Percentiles rank a stretch among this genome's conserved stretches.
Conservation (phyloP, 202 grass and related monocot genomes). For the Brachypodium distachyon region DNA sequence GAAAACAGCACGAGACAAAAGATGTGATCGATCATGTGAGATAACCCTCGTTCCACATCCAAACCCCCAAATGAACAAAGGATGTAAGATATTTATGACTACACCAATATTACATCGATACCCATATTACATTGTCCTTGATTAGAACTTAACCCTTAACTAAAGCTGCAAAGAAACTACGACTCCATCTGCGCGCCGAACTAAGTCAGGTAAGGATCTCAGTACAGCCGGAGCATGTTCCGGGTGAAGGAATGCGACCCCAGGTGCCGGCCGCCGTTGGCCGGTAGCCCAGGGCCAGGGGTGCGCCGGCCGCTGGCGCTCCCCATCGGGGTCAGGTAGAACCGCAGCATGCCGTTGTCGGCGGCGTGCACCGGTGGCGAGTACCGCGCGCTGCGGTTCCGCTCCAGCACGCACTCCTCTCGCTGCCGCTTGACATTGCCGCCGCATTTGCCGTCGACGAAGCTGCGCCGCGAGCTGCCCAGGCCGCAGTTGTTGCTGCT, state of each 20-base stretch:
- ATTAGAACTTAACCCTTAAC: neutral
- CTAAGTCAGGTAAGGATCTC: neutral
- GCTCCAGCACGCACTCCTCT: conserved; percentile 53
- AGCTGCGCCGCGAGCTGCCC: conserved; percentile 43
- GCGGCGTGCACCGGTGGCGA: conserved; percentile 44
- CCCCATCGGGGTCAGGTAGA: conserved; percentile 75
- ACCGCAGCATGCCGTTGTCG: conserved; percentile 73
- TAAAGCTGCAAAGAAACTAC: conserved; percentile 5
- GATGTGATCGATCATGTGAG: neutral
- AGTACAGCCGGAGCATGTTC: conserved; percentile 77
- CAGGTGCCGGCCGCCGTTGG: conserved; percentile 42
- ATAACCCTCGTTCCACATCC: conserved; percentile 22
- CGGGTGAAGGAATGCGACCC: conserved; percentile 56
- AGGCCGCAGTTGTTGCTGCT: conserved; percentile 68
- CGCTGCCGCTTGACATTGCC: conserved; percentile 32
- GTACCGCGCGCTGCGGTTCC: conserved; percentile 65
- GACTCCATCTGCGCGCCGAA: neutral
- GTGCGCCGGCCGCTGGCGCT: conserved; percentile 55
- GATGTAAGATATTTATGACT: conserved; percentile 32
- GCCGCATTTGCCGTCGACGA: neutral
- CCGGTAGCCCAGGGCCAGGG: neutral
- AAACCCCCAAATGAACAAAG: conserved; percentile 28
- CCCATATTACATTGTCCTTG: neutral
- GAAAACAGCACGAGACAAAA: neutral
- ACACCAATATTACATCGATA: no score